Evolutionary conservation across 2,329 filamentous ascomycete species (phyloP), one percentile per base, ranked within the genome.

Genomic region (Lachnellula arida): DNA sequence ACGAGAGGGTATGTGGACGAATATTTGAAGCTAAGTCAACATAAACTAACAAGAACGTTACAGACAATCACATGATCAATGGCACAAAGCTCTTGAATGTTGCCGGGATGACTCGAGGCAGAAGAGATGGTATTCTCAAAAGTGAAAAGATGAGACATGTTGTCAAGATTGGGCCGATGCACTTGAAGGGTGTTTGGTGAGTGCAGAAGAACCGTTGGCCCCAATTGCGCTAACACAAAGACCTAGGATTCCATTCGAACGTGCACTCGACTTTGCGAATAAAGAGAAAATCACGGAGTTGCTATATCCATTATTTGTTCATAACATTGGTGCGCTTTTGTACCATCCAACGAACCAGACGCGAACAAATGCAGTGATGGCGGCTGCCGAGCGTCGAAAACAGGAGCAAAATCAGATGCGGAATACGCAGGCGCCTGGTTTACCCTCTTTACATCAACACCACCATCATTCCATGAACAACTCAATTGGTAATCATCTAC

Each of bases 31-130:
- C 7, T 37, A 25, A 28, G 8, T 47, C 25, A 23, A 53, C 54
- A 35, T 42, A 43, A 39, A 35, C 52, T 48, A 43, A 61, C 50
- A 48, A 48, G 11, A 39, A 55, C 17, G 35, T 32, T 42, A 50
- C 61, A 95, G 93, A 97, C 67, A 97, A 97, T 74, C 91, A 96
- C 75, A 97, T 99, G 90, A 97, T 99, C 73, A 99, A 97, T 68
- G 94, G 94, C 17, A 99, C 94, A 1, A 99, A 97, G 73, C 78
- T 99, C 55, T 77, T 97, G 56, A 99, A 99, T 64, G 94, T 99
- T 52, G 94, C 94, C 50, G 93, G 94, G 12, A 99, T 99, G 94
- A 99, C 94, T 14, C 84, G 94, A 71, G 94, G 94, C 54, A 87
- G 94, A 63, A 84, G 94, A 68, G 94, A 99, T 69, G 94, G 94